phyloP scores from a whole-genome alignment of 176 grass and related monocot genomes.

The Typha latifolia region DNA sequence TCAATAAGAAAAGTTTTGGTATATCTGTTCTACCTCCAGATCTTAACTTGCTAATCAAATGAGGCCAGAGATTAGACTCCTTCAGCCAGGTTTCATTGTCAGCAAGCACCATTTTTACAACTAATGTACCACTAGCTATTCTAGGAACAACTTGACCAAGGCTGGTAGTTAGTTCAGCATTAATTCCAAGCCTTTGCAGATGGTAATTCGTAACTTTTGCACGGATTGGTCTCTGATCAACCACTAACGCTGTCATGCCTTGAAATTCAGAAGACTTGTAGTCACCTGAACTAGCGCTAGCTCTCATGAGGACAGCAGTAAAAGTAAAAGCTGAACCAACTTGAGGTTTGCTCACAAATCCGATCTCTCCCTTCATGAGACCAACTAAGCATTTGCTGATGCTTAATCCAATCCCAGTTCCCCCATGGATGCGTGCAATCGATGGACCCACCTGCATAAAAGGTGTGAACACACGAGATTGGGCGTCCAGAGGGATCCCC shows the following conservation, averaged over 20 bases:
- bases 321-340: constrained; percentile 95
- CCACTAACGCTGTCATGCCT: constrained; percentile 68
- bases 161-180: constrained; percentile 42
- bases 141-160: constrained; percentile 48
- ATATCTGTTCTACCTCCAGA: constrained; percentile 33
- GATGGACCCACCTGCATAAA: constrained; percentile 97
- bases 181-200: constrained; percentile 76
- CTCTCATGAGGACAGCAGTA: constrained; percentile 50
- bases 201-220: constrained; percentile 75
- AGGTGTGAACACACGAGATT: constrained; percentile 81
- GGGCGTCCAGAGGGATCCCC: constrained; percentile 79
- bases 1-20: constrained; percentile 71
- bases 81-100: constrained; percentile 76
- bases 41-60: constrained; percentile 46
- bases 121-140: constrained; percentile 32
- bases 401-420: constrained; percentile 95
- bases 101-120: constrained; percentile 65
- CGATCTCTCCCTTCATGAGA: constrained; percentile 98
- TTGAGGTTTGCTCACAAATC: constrained; percentile 54
- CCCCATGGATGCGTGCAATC: constrained; percentile 88
- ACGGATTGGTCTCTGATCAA: constrained; percentile 66
- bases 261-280: constrained; percentile 52
- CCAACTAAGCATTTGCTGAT: constrained; percentile 95
- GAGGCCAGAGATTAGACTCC: constrained; percentile 46
- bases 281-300: constrained; percentile 29